Percentiles rank a stretch among this genome's conserved stretches.
Conservation (phyloP, 2,329 filamentous ascomycete species). For the Amesomyces nigricolor region DNA sequence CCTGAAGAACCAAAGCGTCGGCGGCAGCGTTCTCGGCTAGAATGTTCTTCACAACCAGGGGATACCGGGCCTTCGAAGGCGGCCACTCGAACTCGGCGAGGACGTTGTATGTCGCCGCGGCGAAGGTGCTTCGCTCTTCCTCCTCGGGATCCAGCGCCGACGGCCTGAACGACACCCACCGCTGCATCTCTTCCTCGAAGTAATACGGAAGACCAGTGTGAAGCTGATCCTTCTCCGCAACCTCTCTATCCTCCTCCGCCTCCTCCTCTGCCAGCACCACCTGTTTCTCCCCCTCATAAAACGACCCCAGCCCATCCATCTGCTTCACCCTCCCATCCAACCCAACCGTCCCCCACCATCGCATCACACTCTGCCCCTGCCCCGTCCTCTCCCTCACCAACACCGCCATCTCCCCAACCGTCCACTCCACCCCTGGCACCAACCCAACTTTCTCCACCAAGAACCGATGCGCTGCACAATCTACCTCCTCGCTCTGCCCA, state of each 20-base stretch:
- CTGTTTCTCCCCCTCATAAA: constrained; percentile 18
- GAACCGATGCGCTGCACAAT: constrained; percentile 42
- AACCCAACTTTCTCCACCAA: constrained; percentile 47
- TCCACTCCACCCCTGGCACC: constrained; percentile 45
- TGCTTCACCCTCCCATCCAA: constrained; percentile 25
- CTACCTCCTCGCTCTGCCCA: constrained; percentile 49
- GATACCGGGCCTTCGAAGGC: constrained; percentile 38
- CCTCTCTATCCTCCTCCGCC: neutral
- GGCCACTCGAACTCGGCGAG: constrained; percentile 47
- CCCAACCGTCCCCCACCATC: constrained; percentile 48
- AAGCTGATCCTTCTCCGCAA: constrained; percentile 15
- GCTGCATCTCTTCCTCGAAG: constrained; percentile 22
- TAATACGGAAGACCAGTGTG: constrained; percentile 14
- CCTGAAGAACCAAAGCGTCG: constrained; percentile 52
- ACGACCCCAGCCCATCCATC: constrained; percentile 23
- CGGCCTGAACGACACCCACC: constrained; percentile 19
- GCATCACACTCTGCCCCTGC: constrained; percentile 40
- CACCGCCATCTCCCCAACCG: constrained; percentile 44
- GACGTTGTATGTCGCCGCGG: constrained; percentile 48
- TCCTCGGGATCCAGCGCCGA: neutral
- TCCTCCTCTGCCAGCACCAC: neutral
- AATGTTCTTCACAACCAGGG: constrained; percentile 40
- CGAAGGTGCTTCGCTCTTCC: constrained; percentile 22
- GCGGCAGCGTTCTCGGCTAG: constrained; percentile 38
- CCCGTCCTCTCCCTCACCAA: constrained; percentile 43